Percentiles rank a stretch among this genome's conserved stretches.
These are phyloP conservation scores for Firmiana major DNA, from an alignment of 345 rosid genomes.

Conservation along the genomic window DNA sequence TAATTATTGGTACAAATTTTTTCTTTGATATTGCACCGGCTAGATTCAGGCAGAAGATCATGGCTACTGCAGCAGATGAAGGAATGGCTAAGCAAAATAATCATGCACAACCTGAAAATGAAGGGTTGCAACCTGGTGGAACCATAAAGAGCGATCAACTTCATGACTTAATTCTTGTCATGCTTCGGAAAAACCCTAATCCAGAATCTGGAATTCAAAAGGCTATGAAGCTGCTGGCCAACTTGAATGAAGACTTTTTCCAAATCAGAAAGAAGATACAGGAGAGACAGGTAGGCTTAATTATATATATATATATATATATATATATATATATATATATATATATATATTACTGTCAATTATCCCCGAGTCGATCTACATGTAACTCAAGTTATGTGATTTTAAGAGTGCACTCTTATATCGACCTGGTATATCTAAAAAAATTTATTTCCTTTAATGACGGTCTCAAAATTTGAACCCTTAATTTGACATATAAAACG, in stretches of 20 bases:
- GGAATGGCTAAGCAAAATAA: background rate
- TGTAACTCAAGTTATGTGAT: too few species aligned
- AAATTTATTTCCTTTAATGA: too few species aligned
- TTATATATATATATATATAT: too few species aligned
- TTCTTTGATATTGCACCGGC: background rate
- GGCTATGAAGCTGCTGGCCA: background rate
- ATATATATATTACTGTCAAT: too few species aligned
- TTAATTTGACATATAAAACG: too few species aligned
- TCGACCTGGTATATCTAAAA: too few species aligned
- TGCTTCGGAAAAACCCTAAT: background rate
- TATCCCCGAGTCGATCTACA: too few species aligned
- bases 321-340: too few species aligned
- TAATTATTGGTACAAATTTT: background rate
- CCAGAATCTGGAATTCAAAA: background rate
- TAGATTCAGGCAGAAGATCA: background rate
- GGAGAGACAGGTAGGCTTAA: background rate
- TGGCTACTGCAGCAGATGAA: background rate
- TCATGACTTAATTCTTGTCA: background rate
- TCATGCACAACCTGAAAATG: background rate
- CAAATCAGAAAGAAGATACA: background rate
- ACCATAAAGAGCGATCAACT: background rate
- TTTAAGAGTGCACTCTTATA: too few species aligned
- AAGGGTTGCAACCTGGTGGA: background rate
- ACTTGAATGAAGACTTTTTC: background rate
- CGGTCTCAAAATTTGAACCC: too few species aligned